Base-by-base conservation (phyloP, 768 basidiomycete genomes). In the Trametes punicea region DNA sequence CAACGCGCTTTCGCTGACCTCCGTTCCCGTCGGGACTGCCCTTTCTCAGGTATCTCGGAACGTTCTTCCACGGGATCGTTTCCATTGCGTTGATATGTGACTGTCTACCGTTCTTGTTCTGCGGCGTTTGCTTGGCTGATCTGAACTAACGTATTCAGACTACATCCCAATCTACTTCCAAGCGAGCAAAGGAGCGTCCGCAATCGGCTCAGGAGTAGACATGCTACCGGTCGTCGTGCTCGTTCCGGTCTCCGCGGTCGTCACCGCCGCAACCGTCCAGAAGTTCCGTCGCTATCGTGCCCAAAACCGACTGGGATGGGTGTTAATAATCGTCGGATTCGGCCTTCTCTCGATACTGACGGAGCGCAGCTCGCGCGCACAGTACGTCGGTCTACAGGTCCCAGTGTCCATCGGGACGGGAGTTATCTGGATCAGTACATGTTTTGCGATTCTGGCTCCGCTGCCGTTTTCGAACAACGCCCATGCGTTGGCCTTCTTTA, bases 81-180 rank as follows among this genome's bases (percentile, higher is more conserved):
- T 61, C 60, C 39, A 61, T 69, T 11, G 51, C 56, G 1, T 41
- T 62, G 3, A 62, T 69, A 1, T 67, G 65, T 68, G 15, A 53
- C 63, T 48, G 46, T 26, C n/a, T 7, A 25, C 9, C n/a, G 7
- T 5, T 26, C n/a, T 11, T 36, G 10, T 34, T 2, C 29, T 36
- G 7, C 5, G 13, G 15, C 36, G n/a, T 33, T 2, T 39, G 21
- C 10, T 11, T 40, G 29, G 4, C 6, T 16, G 13, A 6, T 25
- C n/a, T 4, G 46, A 45, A 25, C 15, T 8, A 31, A 4, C 29
- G 46, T 13, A 40, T 60, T 5, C 13, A 56, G 70, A 71, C 54
- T 79, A 74, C 61, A 51, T 79, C 2, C 75, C 76, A 11, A 73
- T 76, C 5, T 79, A 74, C 59, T 78, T 74, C 63, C 79, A 80